Evolutionary conservation across 257 asterid species (phyloP).

Genomic region (Ilex asprella): DNA sequence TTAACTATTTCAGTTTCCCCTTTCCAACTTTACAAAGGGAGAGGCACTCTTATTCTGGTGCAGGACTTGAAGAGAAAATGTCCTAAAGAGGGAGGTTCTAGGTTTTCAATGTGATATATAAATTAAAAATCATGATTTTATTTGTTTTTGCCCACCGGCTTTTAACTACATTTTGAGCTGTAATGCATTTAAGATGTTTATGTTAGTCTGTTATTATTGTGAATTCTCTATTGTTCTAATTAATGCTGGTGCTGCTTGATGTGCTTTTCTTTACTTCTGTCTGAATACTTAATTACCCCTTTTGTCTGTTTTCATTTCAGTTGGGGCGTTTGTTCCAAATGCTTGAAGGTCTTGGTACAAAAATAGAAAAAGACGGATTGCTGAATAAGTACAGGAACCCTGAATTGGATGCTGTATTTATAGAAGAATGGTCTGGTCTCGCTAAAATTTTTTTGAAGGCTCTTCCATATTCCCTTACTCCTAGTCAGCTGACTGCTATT

Average conservation of each 20-base stretch:
- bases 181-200: neutral
- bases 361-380: constrained; percentile 66
- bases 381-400: constrained; percentile 67
- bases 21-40: no score
- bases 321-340: constrained; percentile 83
- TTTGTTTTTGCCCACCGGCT: neutral
- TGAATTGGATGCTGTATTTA: constrained; percentile 35
- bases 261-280: neutral
- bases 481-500: constrained; percentile 74
- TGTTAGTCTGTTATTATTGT: neutral
- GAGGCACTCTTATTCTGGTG: no score
- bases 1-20: no score
- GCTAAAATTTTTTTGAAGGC: constrained; percentile 55
- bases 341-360: constrained; percentile 85
- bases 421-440: constrained; percentile 71
- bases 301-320: constrained; percentile 23
- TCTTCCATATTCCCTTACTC: constrained; percentile 82
- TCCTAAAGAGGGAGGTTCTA: no score
- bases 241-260: neutral
- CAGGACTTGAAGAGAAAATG: no score
- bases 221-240: neutral
- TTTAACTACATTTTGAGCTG: neutral
- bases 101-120: no score
- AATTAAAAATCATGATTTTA: no score
- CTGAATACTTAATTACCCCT: neutral